phyloP scores from a whole-genome alignment of 495 filamentous ascomycete species.

The Neurospora hispaniola region DNA sequence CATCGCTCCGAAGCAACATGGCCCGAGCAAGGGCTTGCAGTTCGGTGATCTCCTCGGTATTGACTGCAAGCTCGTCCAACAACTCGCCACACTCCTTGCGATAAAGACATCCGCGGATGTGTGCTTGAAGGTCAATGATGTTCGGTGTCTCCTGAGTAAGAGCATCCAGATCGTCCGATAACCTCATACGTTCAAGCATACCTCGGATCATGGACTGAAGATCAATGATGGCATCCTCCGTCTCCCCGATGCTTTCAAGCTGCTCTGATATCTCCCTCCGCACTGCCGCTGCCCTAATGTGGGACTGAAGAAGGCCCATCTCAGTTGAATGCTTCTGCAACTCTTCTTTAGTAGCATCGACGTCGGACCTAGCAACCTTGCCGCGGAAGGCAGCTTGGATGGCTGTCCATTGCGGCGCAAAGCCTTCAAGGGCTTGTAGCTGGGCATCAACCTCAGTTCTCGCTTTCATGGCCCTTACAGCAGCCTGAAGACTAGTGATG shows the following conservation, averaged over 20 bases:
- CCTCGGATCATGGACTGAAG: slow-evolving; percentile 40
- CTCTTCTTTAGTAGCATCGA: slow-evolving; percentile 27
- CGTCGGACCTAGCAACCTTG: slow-evolving; percentile 31
- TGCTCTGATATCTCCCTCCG: slow-evolving; percentile 35
- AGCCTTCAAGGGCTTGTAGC: slow-evolving; percentile 28
- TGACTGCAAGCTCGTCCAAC: slow-evolving; percentile 46
- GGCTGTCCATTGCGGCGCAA: slow-evolving; percentile 31
- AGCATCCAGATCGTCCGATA: slow-evolving; percentile 41
- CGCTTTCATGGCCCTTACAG: slow-evolving; percentile 27
- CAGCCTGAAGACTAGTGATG: slow-evolving; percentile 42
- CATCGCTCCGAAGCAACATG: slow-evolving; percentile 61
- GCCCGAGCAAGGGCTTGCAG: slow-evolving; percentile 70
- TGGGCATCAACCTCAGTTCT: slow-evolving; percentile 27
- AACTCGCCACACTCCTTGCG: slow-evolving; percentile 42
- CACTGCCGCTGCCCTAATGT: slow-evolving; percentile 37
- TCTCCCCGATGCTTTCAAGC: slow-evolving; percentile 28
- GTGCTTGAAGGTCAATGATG: slow-evolving; percentile 60
- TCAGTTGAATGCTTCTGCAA: slow-evolving; percentile 26
- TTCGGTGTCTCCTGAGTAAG: slow-evolving; percentile 46
- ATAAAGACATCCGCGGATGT: slow-evolving; percentile 51
- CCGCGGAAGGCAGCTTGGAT: slow-evolving; percentile 43
- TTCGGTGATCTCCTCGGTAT: slow-evolving; percentile 46
- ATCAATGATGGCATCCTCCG: slow-evolving; percentile 32
- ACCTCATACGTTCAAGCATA: slow-evolving; percentile 39
- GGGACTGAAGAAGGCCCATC: slow-evolving; percentile 28